Percentiles rank a stretch among this genome's conserved stretches.
These are phyloP conservation scores for Marchantia paleacea DNA, from an alignment of 225 moss, liverwort and hornwort species.

Conservation along the genomic window DNA sequence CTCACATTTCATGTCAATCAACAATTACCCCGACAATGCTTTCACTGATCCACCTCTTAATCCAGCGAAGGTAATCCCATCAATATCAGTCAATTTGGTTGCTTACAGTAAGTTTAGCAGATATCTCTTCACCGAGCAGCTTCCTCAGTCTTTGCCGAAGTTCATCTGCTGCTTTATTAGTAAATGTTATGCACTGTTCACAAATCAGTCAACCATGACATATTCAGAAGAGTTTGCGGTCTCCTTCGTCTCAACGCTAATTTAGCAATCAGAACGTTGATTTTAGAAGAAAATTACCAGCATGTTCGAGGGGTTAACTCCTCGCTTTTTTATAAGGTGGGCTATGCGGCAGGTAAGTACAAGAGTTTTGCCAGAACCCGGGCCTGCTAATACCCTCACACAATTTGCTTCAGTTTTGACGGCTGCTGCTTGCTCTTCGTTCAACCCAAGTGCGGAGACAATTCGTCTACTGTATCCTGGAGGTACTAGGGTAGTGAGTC, in stretches of 20 bases:
- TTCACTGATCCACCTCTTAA: neutral
- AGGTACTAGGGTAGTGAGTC: neutral
- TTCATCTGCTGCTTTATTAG: conserved; percentile 52
- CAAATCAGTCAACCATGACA: neutral
- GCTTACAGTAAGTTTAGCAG: conserved; percentile 33
- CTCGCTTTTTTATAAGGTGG: conserved; percentile 36
- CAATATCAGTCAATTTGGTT: neutral
- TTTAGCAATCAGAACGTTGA: neutral
- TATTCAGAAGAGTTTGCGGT: neutral
- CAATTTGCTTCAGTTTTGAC: conserved; percentile 36
- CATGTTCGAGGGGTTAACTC: conserved; percentile 36
- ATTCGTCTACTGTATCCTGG: neutral
- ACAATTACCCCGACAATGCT: neutral
- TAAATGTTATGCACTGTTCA: conserved; percentile 49
- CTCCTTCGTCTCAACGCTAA: neutral
- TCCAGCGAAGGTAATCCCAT: neutral
- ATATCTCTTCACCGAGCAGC: conserved; percentile 28
- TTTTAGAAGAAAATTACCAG: conserved; percentile 20
- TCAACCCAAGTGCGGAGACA: conserved; percentile 27
- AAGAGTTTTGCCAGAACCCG: conserved; percentile 55
- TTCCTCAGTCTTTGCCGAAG: conserved; percentile 39
- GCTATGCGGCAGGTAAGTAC: conserved; percentile 54
- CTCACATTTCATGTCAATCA: neutral
- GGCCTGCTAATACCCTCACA: conserved; percentile 52
- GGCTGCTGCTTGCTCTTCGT: conserved; percentile 42